Conservation (phyloP, 495 filamentous ascomycete genomes). For the Neurospora sp. region DNA sequence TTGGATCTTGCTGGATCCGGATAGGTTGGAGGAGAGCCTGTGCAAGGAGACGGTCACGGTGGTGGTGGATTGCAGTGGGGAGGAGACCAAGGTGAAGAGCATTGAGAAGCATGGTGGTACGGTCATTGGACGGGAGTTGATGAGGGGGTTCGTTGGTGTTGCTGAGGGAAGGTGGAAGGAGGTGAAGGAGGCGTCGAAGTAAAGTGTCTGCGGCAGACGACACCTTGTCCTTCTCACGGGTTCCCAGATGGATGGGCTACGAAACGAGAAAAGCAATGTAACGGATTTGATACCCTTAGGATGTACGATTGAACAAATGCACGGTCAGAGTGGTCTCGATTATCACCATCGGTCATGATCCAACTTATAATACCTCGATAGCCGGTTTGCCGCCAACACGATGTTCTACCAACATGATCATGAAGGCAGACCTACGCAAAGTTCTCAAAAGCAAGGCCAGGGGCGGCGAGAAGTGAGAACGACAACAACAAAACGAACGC, state of each 20-base stretch:
- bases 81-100: slow-evolving; percentile 48
- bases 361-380: not conserved
- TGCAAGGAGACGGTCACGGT: slow-evolving; percentile 65
- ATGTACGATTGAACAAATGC: not conserved
- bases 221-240: not conserved
- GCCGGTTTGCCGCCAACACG: not conserved
- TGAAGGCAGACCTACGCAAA: too few relatives aligned
- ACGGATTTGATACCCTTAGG: slow-evolving; percentile 10
- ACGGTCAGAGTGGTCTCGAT: not conserved
- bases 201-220: not conserved
- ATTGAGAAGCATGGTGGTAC: slow-evolving; percentile 80
- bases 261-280: not conserved
- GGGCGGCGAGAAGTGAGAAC: too few relatives aligned
- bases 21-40: slow-evolving; percentile 78
- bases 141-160: slow-evolving; percentile 29
- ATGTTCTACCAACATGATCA: not conserved
- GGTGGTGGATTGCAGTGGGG: slow-evolving; percentile 53
- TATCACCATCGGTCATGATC: not conserved
- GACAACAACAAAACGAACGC: too few relatives aligned
- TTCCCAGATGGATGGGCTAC: not conserved
- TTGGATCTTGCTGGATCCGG: slow-evolving; percentile 80
- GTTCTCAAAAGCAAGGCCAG: too few relatives aligned
- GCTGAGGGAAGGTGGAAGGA: slow-evolving; percentile 34
- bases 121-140: slow-evolving; percentile 26
- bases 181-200: slow-evolving; percentile 20